Evolutionary conservation across 2,329 filamentous ascomycete genomes (phyloP).

Genomic region (Aureobasidium mangrovei): DNA sequence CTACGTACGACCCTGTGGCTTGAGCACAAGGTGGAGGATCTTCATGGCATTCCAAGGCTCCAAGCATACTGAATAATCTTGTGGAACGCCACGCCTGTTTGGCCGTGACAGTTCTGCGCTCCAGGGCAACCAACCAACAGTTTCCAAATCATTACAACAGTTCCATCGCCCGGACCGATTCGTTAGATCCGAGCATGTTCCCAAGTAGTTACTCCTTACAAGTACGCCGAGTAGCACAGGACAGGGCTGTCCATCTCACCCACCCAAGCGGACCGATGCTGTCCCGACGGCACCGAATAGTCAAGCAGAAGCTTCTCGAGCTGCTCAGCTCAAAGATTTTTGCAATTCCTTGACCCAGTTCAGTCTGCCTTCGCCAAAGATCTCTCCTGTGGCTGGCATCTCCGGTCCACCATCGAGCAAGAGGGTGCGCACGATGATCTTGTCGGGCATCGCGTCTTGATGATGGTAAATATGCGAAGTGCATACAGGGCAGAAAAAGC

Average conservation of each 20-base stretch:
- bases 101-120: not conserved
- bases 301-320: not conserved
- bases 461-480: constrained; percentile 34
- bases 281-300: too few species aligned
- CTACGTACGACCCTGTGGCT: constrained; percentile 7
- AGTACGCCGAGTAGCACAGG: too few species aligned
- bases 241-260: too few species aligned
- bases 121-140: constrained; percentile 5
- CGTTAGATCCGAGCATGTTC: too few species aligned
- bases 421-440: constrained; percentile 32
- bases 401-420: constrained; percentile 29
- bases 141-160: constrained; percentile 3
- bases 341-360: constrained; percentile 27
- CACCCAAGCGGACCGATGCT: too few species aligned
- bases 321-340: not conserved
- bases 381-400: constrained; percentile 30
- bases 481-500: constrained; percentile 31
- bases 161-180: too few species aligned
- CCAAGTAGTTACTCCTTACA: too few species aligned
- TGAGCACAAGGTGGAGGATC: not conserved
- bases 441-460: constrained; percentile 32
- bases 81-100: not conserved
- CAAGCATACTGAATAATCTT: not conserved
- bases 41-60: not conserved
- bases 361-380: constrained; percentile 30